Conservation (phyloP, 2,329 filamentous ascomycete genomes). For the Penicillium palitans region DNA sequence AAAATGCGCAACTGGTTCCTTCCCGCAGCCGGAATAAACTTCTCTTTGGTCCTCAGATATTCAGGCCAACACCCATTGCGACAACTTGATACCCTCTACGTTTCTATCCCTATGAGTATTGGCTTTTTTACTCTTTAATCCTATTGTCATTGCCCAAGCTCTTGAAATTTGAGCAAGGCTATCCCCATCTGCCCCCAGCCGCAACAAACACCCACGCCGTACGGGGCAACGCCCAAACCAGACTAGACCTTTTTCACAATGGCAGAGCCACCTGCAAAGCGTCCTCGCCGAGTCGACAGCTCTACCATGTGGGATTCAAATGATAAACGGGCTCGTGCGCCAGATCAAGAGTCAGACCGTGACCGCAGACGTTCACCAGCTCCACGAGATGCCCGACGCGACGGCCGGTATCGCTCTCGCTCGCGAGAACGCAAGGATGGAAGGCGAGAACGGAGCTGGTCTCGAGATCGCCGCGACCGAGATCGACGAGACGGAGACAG, state of each 20-base stretch:
- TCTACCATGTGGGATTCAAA: constrained; percentile 61
- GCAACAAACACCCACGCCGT: constrained; percentile 5
- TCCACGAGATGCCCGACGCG: constrained; percentile 40
- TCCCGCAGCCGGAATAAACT: constrained; percentile 33
- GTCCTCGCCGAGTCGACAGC: constrained; percentile 56
- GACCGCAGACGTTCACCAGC: constrained; percentile 40
- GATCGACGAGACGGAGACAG: constrained; percentile 37
- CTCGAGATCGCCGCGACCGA: constrained; percentile 43
- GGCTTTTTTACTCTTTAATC: background rate
- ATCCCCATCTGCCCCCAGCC: background rate
- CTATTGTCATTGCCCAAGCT: background rate
- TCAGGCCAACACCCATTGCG: constrained; percentile 11
- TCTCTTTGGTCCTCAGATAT: constrained; percentile 18
- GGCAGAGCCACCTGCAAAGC: constrained; percentile 56
- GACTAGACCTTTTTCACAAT: constrained; percentile 37
- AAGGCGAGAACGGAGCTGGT: constrained; percentile 46
- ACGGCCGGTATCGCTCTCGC: constrained; percentile 42
- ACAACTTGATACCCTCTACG: constrained; percentile 21
- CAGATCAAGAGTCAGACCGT: constrained; percentile 37
- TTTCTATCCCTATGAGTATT: background rate
- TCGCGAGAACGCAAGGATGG: constrained; percentile 43
- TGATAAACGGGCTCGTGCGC: constrained; percentile 31
- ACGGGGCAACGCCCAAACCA: constrained; percentile 13
- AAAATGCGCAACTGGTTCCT: constrained; percentile 22
- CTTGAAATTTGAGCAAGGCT: background rate